Evolutionary conservation across 148 eudicot species (phyloP).

Genomic region (Diospyros kaki): DNA sequence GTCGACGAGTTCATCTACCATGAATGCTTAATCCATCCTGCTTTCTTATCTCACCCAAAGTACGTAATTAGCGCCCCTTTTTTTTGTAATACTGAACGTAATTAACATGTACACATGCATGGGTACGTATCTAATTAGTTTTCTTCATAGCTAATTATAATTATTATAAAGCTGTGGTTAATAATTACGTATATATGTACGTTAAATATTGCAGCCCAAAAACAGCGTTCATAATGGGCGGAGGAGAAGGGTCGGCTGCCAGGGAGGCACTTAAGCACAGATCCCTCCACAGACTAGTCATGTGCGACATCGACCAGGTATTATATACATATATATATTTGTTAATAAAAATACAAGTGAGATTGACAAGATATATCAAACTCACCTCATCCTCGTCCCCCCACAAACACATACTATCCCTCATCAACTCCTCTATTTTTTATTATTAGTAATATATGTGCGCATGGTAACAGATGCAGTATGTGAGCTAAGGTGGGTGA

Average conservation of each 20-base stretch:
- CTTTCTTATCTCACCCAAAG: slow-evolving; percentile 63
- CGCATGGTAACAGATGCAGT: neutral
- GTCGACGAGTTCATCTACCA: slow-evolving; percentile 78
- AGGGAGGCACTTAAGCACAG: slow-evolving; percentile 71
- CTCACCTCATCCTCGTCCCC: too few relatives aligned
- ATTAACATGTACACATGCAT: too few relatives aligned
- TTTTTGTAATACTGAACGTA: too few relatives aligned
- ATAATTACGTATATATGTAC: too few relatives aligned
- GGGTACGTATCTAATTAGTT: too few relatives aligned
- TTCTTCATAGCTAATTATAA: too few relatives aligned
- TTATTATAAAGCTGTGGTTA: too few relatives aligned
- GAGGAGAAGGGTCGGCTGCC: slow-evolving; percentile 85
- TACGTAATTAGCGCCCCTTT: slow-evolving; percentile 15
- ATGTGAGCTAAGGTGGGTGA: neutral
- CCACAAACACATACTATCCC: too few relatives aligned
- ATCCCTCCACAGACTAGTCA: slow-evolving; percentile 56
- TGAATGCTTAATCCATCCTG: slow-evolving; percentile 78
- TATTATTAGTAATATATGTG: too few relatives aligned
- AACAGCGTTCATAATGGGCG: slow-evolving; percentile 79
- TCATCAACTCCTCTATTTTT: too few relatives aligned
- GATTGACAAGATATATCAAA: neutral
- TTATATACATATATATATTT: neutral
- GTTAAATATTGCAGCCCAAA: slow-evolving; percentile 40
- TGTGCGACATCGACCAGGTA: slow-evolving; percentile 87
- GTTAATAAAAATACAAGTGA: neutral